A percentile compares a stretch with the other conserved stretches of the same genome.
Evolutionary conservation across 1,139 yeast species (phyloP).

Genomic region (Scheffersomyces illinoinensis): DNA sequence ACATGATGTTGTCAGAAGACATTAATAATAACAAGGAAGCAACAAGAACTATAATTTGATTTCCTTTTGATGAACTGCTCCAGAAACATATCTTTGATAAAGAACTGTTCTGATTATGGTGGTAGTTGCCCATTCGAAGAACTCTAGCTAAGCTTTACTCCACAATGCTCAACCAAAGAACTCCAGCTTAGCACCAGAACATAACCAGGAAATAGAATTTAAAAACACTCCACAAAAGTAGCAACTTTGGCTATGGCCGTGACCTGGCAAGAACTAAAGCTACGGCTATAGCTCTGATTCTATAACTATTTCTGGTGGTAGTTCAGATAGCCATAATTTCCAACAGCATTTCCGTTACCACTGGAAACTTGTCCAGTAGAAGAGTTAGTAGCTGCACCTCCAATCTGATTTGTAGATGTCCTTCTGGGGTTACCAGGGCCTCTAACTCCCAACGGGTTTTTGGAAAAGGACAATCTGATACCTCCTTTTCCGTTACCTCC

Average conservation of each 20-base stretch:
- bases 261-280: not conserved
- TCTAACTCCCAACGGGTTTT: slow-evolving; percentile 95
- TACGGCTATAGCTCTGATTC: not conserved
- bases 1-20: not conserved
- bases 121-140: not conserved
- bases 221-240: not conserved
- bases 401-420: slow-evolving; percentile 36
- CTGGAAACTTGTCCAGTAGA: slow-evolving; percentile 9
- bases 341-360: slow-evolving; percentile 19
- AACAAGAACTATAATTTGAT: slow-evolving; percentile 1
- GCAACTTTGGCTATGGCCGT: not conserved
- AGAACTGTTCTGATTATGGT: not conserved
- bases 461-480: slow-evolving; percentile 86
- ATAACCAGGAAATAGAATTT: too few species aligned
- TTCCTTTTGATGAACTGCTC: not conserved
- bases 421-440: slow-evolving; percentile 59
- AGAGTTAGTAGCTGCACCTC: slow-evolving; percentile 10
- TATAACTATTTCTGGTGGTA: slow-evolving; percentile 23
- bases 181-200: not conserved
- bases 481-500: slow-evolving; percentile 87
- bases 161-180: not conserved
- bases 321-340: slow-evolving; percentile 40
- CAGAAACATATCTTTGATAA: not conserved
- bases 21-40: slow-evolving; percentile 4
- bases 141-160: too few species aligned